phyloP scores from a whole-genome alignment of 2,329 filamentous ascomycete species.

The Microdochium paspali region DNA sequence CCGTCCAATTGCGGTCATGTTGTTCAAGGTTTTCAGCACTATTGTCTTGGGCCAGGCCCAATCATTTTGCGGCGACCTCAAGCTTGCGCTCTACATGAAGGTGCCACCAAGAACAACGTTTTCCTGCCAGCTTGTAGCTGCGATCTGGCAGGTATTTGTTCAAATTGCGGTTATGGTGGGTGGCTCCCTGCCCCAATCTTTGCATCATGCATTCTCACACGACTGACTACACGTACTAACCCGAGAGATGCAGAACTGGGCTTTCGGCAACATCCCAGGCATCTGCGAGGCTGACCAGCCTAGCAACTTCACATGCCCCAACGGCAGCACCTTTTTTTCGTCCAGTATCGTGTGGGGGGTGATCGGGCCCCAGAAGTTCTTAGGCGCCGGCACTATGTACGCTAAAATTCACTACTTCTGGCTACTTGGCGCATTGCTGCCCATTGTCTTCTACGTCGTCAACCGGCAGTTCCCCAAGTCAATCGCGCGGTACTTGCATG shows the following conservation, averaged over 20 bases:
- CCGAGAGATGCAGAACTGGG: conserved; percentile 23
- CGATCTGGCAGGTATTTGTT: conserved; percentile 35
- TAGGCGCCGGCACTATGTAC: conserved; percentile 42
- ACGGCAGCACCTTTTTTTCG: conserved; percentile 35
- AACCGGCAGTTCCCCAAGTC: conserved; percentile 28
- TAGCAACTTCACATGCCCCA: conserved; percentile 31
- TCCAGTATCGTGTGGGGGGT: conserved; percentile 47
- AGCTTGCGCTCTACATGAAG: conserved; percentile 28
- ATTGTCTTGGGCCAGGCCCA: conserved; percentile 26
- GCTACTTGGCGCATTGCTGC: conserved; percentile 37
- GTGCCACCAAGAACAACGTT: conserved; percentile 37
- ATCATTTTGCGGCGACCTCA: conserved; percentile 22
- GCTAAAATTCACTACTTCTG: conserved; percentile 42
- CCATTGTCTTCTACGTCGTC: conserved; percentile 35
- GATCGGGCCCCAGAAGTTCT: conserved; percentile 46
- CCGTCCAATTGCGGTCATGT: conserved; percentile 42
- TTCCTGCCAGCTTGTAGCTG: conserved; percentile 38
- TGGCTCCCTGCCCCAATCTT: too few species aligned
- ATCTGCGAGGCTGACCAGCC: conserved; percentile 31
- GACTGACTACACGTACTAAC: too few species aligned
- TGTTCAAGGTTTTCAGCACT: conserved; percentile 42
- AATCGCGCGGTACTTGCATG: conserved; percentile 41
- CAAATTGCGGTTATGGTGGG: conserved; percentile 32
- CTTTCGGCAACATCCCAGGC: conserved; percentile 32
- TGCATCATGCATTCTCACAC: too few species aligned